phyloP scores from a whole-genome alignment of 2,329 filamentous ascomycete species.

The Talaromyces sp. region DNA sequence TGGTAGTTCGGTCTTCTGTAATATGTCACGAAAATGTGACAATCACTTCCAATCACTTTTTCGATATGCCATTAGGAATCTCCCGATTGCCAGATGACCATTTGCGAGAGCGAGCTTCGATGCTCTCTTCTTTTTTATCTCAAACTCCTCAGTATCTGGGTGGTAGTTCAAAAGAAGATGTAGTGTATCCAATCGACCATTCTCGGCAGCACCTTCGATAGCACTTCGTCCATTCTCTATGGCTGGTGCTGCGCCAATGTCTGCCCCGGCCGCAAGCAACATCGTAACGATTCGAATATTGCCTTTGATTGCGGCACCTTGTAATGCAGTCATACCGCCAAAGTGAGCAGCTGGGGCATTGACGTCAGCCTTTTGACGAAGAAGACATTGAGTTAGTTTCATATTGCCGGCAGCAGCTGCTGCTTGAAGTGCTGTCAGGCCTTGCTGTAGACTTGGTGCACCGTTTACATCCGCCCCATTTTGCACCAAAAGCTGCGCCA shows the following conservation, averaged over 20 bases:
- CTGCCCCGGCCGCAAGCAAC: constrained; percentile 22
- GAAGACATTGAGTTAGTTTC: constrained; percentile 9
- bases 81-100: constrained; percentile 13
- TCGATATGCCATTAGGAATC: constrained; percentile 12
- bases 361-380: constrained; percentile 12
- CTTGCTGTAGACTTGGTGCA: constrained; percentile 1
- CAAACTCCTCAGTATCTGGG: constrained; percentile 13
- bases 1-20: background rate
- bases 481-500: constrained; percentile 15
- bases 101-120: constrained; percentile 12
- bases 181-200: constrained; percentile 26
- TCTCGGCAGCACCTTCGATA: constrained; percentile 27
- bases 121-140: constrained; percentile 11
- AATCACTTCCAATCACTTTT: background rate
- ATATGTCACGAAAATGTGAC: background rate
- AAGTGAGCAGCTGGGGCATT: constrained; percentile 12
- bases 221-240: constrained; percentile 21
- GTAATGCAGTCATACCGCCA: constrained; percentile 12
- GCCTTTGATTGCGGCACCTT: constrained; percentile 29
- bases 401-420: constrained; percentile 13
- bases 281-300: constrained; percentile 30
- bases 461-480: constrained; percentile 17
- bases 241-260: constrained; percentile 12
- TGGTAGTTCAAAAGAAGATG: constrained; percentile 22
- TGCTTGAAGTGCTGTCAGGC: constrained; percentile 14